Conservation (phyloP, 306 rosid species). For the Fragaria nilgerrensis region DNA sequence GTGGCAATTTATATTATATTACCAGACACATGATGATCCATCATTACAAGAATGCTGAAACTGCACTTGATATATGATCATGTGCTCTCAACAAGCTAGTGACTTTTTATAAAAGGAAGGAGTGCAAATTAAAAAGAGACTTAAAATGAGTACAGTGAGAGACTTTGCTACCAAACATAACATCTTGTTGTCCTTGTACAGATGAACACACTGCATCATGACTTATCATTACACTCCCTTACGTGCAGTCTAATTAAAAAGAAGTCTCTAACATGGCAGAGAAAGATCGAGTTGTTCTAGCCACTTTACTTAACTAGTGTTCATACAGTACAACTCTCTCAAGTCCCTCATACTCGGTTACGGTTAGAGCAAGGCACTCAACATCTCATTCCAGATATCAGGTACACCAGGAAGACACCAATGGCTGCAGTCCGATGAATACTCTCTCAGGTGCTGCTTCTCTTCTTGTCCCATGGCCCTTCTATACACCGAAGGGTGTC, state of each 20-base stretch:
- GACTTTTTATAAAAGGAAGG: neutral
- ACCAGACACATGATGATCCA: slow-evolving; percentile 16
- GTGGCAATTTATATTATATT: neutral
- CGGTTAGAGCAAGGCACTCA: slow-evolving; percentile 57
- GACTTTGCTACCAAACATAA: slow-evolving; percentile 15
- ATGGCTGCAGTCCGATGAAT: slow-evolving; percentile 96
- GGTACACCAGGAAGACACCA: slow-evolving; percentile 99
- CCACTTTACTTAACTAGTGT: slow-evolving; percentile 30
- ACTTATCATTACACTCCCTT: slow-evolving; percentile 15
- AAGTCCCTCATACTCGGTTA: slow-evolving; percentile 2
- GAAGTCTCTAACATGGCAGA: slow-evolving; percentile 23
- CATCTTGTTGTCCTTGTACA: slow-evolving; percentile 10
- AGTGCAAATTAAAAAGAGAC: neutral
- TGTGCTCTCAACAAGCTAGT: neutral
- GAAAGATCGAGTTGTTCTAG: slow-evolving; percentile 29
- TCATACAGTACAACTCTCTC: neutral
- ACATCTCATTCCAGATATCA: slow-evolving; percentile 90
- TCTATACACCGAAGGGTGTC: slow-evolving; percentile 86
- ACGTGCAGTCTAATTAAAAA: slow-evolving; percentile 17
- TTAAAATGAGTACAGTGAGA: neutral
- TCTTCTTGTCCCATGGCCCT: slow-evolving; percentile 52
- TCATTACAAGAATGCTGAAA: slow-evolving; percentile 6
- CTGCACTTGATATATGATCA: neutral
- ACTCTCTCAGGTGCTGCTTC: slow-evolving; percentile 49
- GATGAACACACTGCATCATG: slow-evolving; percentile 7